phyloP scores from a whole-genome alignment of 306 rosid species.

The Prunus mume region DNA sequence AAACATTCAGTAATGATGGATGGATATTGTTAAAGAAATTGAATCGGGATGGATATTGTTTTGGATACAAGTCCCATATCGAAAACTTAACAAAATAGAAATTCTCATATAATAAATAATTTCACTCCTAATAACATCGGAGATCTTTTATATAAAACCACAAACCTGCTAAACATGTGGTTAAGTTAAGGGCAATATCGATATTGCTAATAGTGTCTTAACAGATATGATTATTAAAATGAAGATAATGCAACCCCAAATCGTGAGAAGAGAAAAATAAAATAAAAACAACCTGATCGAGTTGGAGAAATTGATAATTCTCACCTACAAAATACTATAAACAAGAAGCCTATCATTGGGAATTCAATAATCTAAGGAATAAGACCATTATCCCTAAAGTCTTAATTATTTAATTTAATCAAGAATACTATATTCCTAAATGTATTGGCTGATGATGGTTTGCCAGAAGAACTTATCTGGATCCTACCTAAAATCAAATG shows the following conservation, averaged over 20 bases:
- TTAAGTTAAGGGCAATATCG: no score
- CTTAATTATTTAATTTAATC: neutral
- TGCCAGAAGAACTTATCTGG: constrained; percentile 69
- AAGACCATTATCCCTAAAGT: neutral
- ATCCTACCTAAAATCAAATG: constrained; percentile 28
- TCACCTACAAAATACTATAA: constrained; percentile 7
- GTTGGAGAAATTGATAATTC: neutral
- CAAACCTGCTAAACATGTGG: no score
- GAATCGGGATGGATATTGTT: no score
- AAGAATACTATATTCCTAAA: constrained; percentile 19
- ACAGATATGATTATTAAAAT: neutral
- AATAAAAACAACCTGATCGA: neutral
- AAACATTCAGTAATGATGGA: no score
- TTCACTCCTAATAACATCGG: rapidly evolving
- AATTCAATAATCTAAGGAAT: constrained; percentile 2
- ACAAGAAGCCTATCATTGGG: constrained; percentile 3
- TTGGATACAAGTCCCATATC: no score
- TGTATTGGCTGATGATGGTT: constrained; percentile 37
- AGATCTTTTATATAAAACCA: no score
- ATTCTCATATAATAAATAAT: no score
- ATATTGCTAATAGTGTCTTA: no score
- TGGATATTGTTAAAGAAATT: no score
- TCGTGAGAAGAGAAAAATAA: neutral
- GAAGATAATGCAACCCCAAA: neutral
- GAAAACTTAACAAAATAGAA: no score